A percentile compares a stretch with the other conserved stretches of the same genome.
Conservation (phyloP, 2,329 filamentous ascomycete species). For the Orbilia blumenaviensis region DNA sequence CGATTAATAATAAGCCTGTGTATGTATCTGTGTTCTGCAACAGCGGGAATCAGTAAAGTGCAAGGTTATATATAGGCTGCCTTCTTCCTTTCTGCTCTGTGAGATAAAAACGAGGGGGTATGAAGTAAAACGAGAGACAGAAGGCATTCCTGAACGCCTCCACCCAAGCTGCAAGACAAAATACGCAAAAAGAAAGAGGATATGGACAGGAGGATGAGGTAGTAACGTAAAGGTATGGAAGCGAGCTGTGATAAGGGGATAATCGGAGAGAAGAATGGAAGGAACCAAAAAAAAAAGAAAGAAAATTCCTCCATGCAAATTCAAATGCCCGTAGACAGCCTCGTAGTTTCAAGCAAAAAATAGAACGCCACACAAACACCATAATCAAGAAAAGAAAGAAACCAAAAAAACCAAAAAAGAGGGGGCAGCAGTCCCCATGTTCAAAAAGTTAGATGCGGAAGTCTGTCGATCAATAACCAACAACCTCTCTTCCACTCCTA, state of each 20-base stretch:
- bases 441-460: not conserved
- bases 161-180: not conserved
- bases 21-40: not conserved
- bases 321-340: not conserved
- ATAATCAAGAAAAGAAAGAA: not conserved
- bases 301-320: not conserved
- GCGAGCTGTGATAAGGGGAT: too few species aligned
- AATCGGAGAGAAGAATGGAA: not conserved
- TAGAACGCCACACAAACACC: not conserved
- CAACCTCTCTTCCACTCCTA: not conserved
- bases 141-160: conserved; percentile 37
- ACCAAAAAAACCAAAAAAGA: not conserved
- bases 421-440: too few species aligned
- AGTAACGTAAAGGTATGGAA: not conserved
- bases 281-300: not conserved
- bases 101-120: not conserved
- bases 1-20: not conserved
- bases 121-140: conserved; percentile 1
- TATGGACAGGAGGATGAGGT: conserved; percentile 2
- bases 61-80: not conserved
- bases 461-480: conserved; percentile 16
- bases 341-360: not conserved
- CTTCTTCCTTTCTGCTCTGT: not conserved
- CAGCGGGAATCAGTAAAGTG: not conserved
- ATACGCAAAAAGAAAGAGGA: not conserved